These are phyloP conservation scores for Penicillium sp. DNA, from an alignment of 2,329 filamentous ascomycete species.

Conservation along the genomic window DNA sequence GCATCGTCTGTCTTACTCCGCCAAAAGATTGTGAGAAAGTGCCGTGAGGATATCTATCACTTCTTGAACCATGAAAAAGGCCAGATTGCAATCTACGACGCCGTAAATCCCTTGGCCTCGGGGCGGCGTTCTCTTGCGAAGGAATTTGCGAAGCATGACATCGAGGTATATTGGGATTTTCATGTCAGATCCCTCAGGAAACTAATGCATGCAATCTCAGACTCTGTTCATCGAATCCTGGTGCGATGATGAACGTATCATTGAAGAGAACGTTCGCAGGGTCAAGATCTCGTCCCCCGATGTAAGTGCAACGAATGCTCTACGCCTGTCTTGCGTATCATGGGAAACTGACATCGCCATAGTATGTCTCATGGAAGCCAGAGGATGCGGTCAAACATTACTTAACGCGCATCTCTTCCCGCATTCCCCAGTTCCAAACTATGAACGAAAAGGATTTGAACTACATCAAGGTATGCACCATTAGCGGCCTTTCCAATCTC, in stretches of 20 bases:
- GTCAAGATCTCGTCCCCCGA: constrained; percentile 98
- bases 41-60: constrained; percentile 91
- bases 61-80: constrained; percentile 97
- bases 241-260: constrained; percentile 88
- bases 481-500: background rate
- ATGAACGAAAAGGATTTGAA: constrained; percentile 94
- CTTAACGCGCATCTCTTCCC: constrained; percentile 80
- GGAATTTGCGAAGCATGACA: constrained; percentile 96
- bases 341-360: constrained; percentile 8
- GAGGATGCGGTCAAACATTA: constrained; percentile 93
- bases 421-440: constrained; percentile 93
- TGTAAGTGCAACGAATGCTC: constrained; percentile 51
- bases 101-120: constrained; percentile 84
- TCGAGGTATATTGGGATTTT: constrained; percentile 60
- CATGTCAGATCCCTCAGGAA: background rate
- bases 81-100: constrained; percentile 97
- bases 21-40: constrained; percentile 97
- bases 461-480: constrained; percentile 69
- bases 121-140: constrained; percentile 83
- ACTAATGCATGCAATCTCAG: constrained; percentile 44
- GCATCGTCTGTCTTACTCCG: constrained; percentile 88
- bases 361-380: constrained; percentile 88
- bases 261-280: constrained; percentile 92
- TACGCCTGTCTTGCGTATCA: background rate
- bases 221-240: constrained; percentile 96